A percentile compares a stretch with the other conserved stretches of the same genome.
These are phyloP conservation scores for Ustilago nuda DNA, from an alignment of 1,284 basidiomycete species.

Conservation along the genomic window DNA sequence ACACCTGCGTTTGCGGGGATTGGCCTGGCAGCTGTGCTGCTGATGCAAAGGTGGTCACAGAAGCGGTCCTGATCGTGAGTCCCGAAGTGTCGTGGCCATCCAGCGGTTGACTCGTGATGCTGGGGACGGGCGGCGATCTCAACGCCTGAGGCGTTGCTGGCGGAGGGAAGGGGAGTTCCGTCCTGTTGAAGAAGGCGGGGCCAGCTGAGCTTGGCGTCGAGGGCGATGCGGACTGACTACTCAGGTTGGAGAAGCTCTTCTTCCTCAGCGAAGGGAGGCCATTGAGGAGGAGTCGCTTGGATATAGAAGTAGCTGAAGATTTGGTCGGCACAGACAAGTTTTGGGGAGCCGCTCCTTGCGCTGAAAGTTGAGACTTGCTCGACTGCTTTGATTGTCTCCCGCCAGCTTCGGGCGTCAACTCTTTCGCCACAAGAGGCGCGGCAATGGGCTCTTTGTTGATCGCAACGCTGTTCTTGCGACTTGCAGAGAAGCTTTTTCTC, in stretches of 20 bases:
- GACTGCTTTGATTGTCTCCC: conserved; percentile 22
- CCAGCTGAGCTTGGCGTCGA: conserved; percentile 31
- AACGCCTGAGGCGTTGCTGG: conserved; percentile 10
- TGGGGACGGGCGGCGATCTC: conserved; percentile 18
- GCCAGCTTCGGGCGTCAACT: conserved; percentile 11
- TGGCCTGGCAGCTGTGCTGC: not conserved
- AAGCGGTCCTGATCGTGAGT: conserved; percentile 18
- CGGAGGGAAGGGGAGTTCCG: conserved; percentile 37
- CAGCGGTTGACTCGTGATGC: conserved; percentile 11
- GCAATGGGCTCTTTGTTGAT: conserved; percentile 16
- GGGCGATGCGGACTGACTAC: conserved; percentile 22
- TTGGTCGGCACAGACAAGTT: conserved; percentile 12
- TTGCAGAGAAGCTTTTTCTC: conserved; percentile 40
- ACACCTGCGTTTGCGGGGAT: conserved; percentile 12
- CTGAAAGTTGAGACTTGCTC: conserved; percentile 27
- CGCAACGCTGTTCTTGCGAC: conserved; percentile 43
- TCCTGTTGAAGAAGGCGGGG: conserved; percentile 14
- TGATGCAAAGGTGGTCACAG: conserved; percentile 11
- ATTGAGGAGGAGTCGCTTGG: conserved; percentile 31
- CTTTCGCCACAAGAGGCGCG: conserved; percentile 1
- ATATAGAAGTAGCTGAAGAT: conserved; percentile 16
- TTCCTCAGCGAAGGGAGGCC: conserved; percentile 44
- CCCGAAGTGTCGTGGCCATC: not conserved
- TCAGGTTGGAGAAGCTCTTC: conserved; percentile 52
- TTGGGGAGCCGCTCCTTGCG: conserved; percentile 2